Conservation (phyloP, 1,284 basidiomycete species). For the Fomes fomentarius region DNA sequence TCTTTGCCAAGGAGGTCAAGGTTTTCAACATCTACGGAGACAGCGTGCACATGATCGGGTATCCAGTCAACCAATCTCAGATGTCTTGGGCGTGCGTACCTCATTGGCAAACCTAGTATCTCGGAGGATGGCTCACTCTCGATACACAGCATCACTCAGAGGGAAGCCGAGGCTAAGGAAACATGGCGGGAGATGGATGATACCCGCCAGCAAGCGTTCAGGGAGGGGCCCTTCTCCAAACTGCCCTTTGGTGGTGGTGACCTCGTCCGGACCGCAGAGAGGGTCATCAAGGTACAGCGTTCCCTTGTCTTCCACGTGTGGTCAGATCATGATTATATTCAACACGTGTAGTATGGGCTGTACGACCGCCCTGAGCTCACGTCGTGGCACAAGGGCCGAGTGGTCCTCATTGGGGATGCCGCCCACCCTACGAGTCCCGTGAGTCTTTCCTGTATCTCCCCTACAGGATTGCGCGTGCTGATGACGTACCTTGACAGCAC, state of each 20-base stretch:
- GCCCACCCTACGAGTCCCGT: slow-evolving; percentile 41
- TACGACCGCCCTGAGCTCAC: slow-evolving; percentile 49
- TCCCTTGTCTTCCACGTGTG: neutral
- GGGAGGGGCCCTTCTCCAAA: slow-evolving; percentile 32
- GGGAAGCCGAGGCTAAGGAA: slow-evolving; percentile 45
- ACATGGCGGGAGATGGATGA: slow-evolving; percentile 44
- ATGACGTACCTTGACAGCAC: too few relatives aligned
- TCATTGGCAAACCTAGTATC: neutral
- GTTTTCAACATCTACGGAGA: slow-evolving; percentile 43
- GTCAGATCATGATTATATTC: neutral
- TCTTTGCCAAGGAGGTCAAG: slow-evolving; percentile 6
- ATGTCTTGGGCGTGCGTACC: slow-evolving; percentile 45
- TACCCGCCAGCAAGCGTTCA: slow-evolving; percentile 36
- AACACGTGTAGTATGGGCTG: slow-evolving; percentile 41
- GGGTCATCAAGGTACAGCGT: slow-evolving; percentile 41
- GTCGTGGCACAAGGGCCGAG: slow-evolving; percentile 44
- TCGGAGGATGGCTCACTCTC: neutral
- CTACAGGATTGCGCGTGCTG: neutral
- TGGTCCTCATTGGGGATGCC: slow-evolving; percentile 38
- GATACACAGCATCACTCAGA: slow-evolving; percentile 37
- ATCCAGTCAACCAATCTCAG: slow-evolving; percentile 37
- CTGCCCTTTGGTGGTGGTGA: slow-evolving; percentile 42
- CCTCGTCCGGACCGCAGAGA: slow-evolving; percentile 39
- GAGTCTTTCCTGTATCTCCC: neutral
- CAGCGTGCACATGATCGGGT: slow-evolving; percentile 43